These are phyloP conservation scores for Debaryomycetaceae sp. DNA, from an alignment of 1,139 yeast genomes.

Conservation along the genomic window DNA sequence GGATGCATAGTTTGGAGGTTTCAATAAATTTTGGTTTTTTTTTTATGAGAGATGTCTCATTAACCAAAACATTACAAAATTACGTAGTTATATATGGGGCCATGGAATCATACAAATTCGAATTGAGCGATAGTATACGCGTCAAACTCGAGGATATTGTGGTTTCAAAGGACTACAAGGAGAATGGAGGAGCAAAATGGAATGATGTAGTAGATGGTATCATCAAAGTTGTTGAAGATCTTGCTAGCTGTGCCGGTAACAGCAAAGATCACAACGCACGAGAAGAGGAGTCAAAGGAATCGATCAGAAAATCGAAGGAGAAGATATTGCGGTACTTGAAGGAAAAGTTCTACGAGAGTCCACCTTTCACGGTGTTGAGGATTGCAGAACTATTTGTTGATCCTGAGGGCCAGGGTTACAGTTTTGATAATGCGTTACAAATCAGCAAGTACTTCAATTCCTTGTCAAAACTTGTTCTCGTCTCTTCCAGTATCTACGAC, in stretches of 20 bases:
- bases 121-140: not conserved
- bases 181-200: constrained; percentile 7
- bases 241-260: constrained; percentile 9
- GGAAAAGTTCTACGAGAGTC: constrained; percentile 27
- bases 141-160: constrained; percentile 2
- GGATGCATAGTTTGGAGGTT: no score
- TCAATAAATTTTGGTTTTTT: no score
- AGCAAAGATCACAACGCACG: constrained; percentile 11
- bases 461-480: constrained; percentile 23
- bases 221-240: not conserved
- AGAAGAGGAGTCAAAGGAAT: constrained; percentile 1
- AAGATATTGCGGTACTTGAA: constrained; percentile 15
- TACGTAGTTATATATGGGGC: not conserved
- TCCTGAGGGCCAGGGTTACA: constrained; percentile 35
- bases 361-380: constrained; percentile 61
- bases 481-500: constrained; percentile 25
- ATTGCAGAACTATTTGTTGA: constrained; percentile 49
- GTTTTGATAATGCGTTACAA: constrained; percentile 23
- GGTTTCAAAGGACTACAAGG: constrained; percentile 2
- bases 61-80: not conserved
- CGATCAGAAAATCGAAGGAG: constrained; percentile 9
- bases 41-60: no score
- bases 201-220: not conserved
- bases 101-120: not conserved
- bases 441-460: constrained; percentile 30